Conservation (phyloP, 2,329 filamentous ascomycete genomes). For the Shiraia sp. region DNA sequence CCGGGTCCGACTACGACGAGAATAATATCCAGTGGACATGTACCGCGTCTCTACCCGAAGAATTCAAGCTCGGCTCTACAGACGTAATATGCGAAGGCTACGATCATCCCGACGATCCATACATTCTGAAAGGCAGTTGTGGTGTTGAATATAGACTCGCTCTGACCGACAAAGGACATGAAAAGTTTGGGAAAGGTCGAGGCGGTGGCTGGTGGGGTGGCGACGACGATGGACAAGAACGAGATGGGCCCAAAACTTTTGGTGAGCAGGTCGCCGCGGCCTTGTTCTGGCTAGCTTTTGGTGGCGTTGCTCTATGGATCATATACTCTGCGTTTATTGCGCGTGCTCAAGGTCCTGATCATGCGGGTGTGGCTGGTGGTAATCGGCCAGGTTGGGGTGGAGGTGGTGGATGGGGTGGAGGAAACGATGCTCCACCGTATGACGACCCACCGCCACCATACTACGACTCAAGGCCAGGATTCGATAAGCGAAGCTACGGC, state of each 20-base stretch:
- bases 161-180: slow-evolving; percentile 76
- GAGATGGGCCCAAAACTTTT: slow-evolving; percentile 40
- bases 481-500: slow-evolving; percentile 26
- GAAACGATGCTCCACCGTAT: slow-evolving; percentile 33
- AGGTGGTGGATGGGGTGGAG: slow-evolving; percentile 46
- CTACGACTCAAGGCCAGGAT: slow-evolving; percentile 31
- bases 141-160: slow-evolving; percentile 85
- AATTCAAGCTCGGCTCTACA: slow-evolving; percentile 78
- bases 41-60: slow-evolving; percentile 63
- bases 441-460: slow-evolving; percentile 59
- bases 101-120: slow-evolving; percentile 72
- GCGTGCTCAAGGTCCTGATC: slow-evolving; percentile 29
- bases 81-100: slow-evolving; percentile 96
- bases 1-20: slow-evolving; percentile 76
- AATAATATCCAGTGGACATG: slow-evolving; percentile 94
- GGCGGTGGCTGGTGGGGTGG: slow-evolving; percentile 44
- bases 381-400: slow-evolving; percentile 44
- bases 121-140: slow-evolving; percentile 89
- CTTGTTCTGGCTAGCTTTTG: slow-evolving; percentile 66
- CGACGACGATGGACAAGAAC: slow-evolving; percentile 43
- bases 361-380: slow-evolving; percentile 22
- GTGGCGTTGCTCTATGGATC: slow-evolving; percentile 64
- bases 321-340: slow-evolving; percentile 57
- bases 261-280: slow-evolving; percentile 38
- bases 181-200: slow-evolving; percentile 64